Percentiles rank a stretch among this genome's conserved stretches.
phyloP scores from a whole-genome alignment of 805 yeast genomes.

The Cyberlindnera americana region DNA sequence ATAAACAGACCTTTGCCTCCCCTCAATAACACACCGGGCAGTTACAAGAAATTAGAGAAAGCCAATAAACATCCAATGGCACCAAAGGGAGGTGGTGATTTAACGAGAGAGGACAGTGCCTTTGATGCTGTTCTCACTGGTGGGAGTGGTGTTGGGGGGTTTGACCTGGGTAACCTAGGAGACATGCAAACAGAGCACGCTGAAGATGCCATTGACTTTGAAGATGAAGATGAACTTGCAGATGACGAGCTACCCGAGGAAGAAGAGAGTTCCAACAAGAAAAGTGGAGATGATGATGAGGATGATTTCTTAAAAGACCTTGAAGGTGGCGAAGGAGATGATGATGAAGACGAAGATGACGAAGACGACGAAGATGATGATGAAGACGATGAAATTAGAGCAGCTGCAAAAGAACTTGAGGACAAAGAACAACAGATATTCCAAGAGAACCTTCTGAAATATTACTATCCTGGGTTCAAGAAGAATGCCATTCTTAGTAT shows the following conservation, averaged over 20 bases:
- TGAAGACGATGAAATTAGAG: slow-evolving; percentile 9
- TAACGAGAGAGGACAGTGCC: slow-evolving; percentile 38
- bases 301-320: slow-evolving; percentile 36
- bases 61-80: background rate
- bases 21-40: too few species aligned
- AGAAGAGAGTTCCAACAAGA: slow-evolving; percentile 28
- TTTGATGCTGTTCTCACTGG: slow-evolving; percentile 35
- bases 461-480: slow-evolving; percentile 62
- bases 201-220: slow-evolving; percentile 90
- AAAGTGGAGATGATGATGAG: slow-evolving; percentile 27
- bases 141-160: slow-evolving; percentile 24
- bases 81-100: slow-evolving; percentile 15
- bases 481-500: slow-evolving; percentile 54
- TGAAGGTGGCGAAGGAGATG: slow-evolving; percentile 5
- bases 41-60: too few species aligned
- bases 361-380: slow-evolving; percentile 2
- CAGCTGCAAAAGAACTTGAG: slow-evolving; percentile 8
- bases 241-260: slow-evolving; percentile 65
- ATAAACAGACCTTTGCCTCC: too few species aligned
- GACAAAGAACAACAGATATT: slow-evolving; percentile 13
- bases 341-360: slow-evolving; percentile 10
- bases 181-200: slow-evolving; percentile 57
- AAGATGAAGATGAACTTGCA: slow-evolving; percentile 91
- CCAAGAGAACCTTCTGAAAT: slow-evolving; percentile 35
- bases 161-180: slow-evolving; percentile 20